Base-by-base conservation (phyloP, 2,329 filamentous ascomycete genomes). In the Rachicladosporium sp. region DNA sequence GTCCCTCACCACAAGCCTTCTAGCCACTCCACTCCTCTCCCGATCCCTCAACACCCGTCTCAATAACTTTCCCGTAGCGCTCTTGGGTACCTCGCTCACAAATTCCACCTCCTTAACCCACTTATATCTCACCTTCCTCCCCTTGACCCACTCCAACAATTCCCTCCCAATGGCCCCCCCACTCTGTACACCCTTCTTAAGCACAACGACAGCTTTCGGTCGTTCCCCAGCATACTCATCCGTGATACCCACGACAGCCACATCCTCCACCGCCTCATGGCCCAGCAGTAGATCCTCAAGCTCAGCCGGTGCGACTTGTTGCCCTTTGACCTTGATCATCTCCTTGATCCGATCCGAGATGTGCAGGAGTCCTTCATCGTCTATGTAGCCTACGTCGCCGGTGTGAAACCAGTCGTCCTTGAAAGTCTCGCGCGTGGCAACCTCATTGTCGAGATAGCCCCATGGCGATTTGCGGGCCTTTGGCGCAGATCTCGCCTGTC, bases 11-110 rank as follows among this genome's bases (percentile, higher is more conserved):
- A 19, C 15, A 19, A 19, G 15, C 5, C 15, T 5, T 5, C 15
- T 19, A 3, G 3, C 15, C 15, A 19, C 15, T 19, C 47, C 31
- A 39, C 35, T 37, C 63, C 61, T 55, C 32, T 60, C 63, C 50
- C 57, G 52, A 36, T 73, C 65, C 44, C 65, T 70, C 50, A 80
- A 55, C 37, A 83, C 50, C 13, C 80, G 66, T 36, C 80, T 66
- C 54, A 86, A 58, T 40, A 86, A 82, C 71, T 86, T 85, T 9
- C 82, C 81, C 51, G 74, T 80, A 0, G 79, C 71, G 53, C 76
- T 82, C 68, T 85, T 85, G 8, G 81, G 81, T 19, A 86, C 74
- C 37, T 66, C 67, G 34, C 78, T 74, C 10, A 80, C 65, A 45
- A 82, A 82, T 54, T 76, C 73, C 2, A 82, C 61, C 71, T 41